Evolutionary conservation across 495 filamentous ascomycete genomes (phyloP), one percentile per base, ranked within the genome.

Genomic region (Xylaria telfairii): DNA sequence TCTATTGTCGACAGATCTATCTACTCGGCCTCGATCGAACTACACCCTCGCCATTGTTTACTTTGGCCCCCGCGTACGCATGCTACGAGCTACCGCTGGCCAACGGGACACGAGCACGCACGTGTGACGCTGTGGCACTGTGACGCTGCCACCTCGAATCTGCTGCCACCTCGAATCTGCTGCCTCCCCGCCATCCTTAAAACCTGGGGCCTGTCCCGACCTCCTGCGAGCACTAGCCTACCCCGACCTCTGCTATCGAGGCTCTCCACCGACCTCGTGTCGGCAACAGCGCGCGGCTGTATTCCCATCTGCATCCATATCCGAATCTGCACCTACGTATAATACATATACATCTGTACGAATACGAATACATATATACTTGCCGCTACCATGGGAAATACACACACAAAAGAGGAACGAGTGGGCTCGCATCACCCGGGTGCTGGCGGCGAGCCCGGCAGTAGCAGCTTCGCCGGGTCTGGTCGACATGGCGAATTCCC

Each of bases 351-450:
- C 42, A 39, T 32, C 54, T 30, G 26, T 37, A 47, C 24, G 41
- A 42, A 19, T 66, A 39, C n/a, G 34, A 8, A 41, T 17, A n/a
- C n/a, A 37, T 21, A 30, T 6, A 63, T 53, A 42, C 44, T 21
- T 49, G 32, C 41, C 39, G 49, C 39, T 13, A 34, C 49, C 63
- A 90, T 90, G 89, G 88, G 88, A 32, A 90, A 90, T 70, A 85
- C 85, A 34, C 84, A 89, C 71, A 88, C 87, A 24, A 90, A 89
- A 79, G 88, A 90, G 76, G 80, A 84, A 54, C 84, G 87, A 62
- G 74, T 82, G 53, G 73, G 82, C 77, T 81, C 78, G 71, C 76
- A 81, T 46, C 79, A 82, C 39, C 79, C 82, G 65, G 72, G 72
- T 37, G 71, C 80, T 62, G 78, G 80, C 34, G 37, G 72, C 46